Evolutionary conservation across 176 grass and related monocot species (phyloP), one percentile per base, ranked within the genome.

Genomic region (Avena sativa): DNA sequence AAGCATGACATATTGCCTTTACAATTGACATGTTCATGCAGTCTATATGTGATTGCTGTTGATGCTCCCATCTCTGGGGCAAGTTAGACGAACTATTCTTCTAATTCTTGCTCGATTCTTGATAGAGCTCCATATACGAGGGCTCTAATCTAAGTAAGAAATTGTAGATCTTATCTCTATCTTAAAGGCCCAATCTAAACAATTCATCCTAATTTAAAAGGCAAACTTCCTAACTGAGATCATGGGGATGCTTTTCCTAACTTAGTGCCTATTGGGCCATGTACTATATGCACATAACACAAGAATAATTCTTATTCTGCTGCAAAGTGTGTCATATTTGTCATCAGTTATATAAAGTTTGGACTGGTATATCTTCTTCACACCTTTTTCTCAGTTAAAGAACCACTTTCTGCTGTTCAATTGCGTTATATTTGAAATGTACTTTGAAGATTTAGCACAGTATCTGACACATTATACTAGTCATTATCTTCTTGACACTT

Each of bases 191-290:
- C 71, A 74, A 48, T 74, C 71, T 74, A 74, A 74, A 74, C 25
- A n/a, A 14, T 74, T 12, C 13, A 50, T 51, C n/a, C 43, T 74
- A 49, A 49, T 26, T 75, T 51, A 1, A 9, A 75, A 75, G 21
- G 25, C 21, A 75, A 75, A 51, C 47, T 51, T 75, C 21, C 72
- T 75, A 74, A 74, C 71, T 51, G 71, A 74, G 46, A 74, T 74
- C 71, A 28, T 0, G 12, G 46, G 47, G 21, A 4, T 74, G n/a
- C 46, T 74, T 8, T 26, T 21, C 12, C 12, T 74, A 28, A 50
- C 46, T 74, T 74, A 4, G 46, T 74, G 46, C 46, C 8, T 25
- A 44, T 48, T 74, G 46, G 47, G 46, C 71, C 71, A 74, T 74
- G 12, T 26, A 49, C 44, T 50, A 25, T 74, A 50, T 1, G 13